Conservation (phyloP, 2,329 filamentous ascomycete species). For the Emericellopsis cladophorae region DNA sequence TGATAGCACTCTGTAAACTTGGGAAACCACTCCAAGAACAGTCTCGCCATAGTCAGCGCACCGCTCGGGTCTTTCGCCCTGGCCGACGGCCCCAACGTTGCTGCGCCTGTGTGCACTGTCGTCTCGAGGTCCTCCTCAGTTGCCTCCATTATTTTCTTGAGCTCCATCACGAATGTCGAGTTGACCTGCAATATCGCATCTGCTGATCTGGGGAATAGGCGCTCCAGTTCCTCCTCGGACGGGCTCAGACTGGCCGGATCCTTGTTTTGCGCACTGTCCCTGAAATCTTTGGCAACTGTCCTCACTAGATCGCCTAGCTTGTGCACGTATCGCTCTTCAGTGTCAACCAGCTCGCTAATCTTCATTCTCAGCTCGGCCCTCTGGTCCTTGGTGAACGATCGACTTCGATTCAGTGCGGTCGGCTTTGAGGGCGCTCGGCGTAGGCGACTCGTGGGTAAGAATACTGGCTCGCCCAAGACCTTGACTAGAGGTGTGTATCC, state of each 20-base stretch:
- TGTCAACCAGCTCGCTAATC: constrained; percentile 81
- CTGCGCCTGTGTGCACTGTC: constrained; percentile 25
- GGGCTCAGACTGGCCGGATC: constrained; percentile 54
- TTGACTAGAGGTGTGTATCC: constrained; percentile 65
- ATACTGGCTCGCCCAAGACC: constrained; percentile 71
- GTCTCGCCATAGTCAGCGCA: constrained; percentile 62
- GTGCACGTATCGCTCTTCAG: constrained; percentile 83
- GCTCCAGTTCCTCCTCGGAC: constrained; percentile 57
- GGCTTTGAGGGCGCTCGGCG: constrained; percentile 80
- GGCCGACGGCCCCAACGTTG: constrained; percentile 27
- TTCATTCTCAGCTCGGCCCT: constrained; percentile 79
- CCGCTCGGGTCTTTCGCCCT: constrained; percentile 60
- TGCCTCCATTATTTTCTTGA: constrained; percentile 66
- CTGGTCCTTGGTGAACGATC: constrained; percentile 66
- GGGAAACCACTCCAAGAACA: constrained; percentile 85
- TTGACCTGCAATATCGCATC: constrained; percentile 75
- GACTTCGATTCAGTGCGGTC: constrained; percentile 64
- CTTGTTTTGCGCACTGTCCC: constrained; percentile 50
- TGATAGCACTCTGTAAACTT: constrained; percentile 84
- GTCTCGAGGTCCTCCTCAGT: constrained; percentile 75
- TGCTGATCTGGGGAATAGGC: constrained; percentile 70
- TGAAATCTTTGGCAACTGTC: constrained; percentile 69
- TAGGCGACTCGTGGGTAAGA: constrained; percentile 74
- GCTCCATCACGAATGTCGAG: constrained; percentile 62
- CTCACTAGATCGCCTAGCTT: constrained; percentile 79